phyloP scores from a whole-genome alignment of 495 filamentous ascomycete species.

The Terfezia boudieri region DNA sequence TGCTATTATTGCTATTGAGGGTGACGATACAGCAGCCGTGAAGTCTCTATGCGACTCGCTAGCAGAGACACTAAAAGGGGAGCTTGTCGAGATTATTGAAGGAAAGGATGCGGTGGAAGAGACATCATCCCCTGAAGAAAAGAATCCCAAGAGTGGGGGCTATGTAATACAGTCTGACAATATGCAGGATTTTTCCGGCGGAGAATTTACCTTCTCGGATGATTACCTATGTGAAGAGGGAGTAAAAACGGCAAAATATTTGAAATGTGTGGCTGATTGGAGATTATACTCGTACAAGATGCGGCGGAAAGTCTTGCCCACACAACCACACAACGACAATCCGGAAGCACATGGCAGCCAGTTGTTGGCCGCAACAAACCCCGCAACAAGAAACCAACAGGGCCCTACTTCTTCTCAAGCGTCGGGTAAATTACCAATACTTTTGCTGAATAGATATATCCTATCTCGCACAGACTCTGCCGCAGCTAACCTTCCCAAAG shows the following conservation, averaged over 20 bases:
- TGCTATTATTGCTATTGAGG: slow-evolving; percentile 64
- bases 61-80: slow-evolving; percentile 8
- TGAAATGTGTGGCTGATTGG: slow-evolving; percentile 13
- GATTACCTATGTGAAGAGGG: background rate
- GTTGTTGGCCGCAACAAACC: background rate
- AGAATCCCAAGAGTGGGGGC: background rate
- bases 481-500: slow-evolving; percentile 46
- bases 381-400: background rate
- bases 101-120: slow-evolving; percentile 8
- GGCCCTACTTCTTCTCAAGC: slow-evolving; percentile 8
- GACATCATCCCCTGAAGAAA: background rate
- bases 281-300: slow-evolving; percentile 11
- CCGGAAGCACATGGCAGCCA: background rate
- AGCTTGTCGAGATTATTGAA: slow-evolving; percentile 10
- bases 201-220: background rate
- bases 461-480: slow-evolving; percentile 55
- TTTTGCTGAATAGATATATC: slow-evolving; percentile 21
- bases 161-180: background rate
- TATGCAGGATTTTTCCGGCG: background rate
- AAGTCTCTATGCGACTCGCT: slow-evolving; percentile 10
- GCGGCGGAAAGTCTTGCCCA: slow-evolving; percentile 4
- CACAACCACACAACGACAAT: background rate
- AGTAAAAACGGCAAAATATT: slow-evolving; percentile 6
- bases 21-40: slow-evolving; percentile 20
- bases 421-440: slow-evolving; percentile 29